Base-by-base conservation (phyloP, 140 eudicot species). In the Senecio squalidus region DNA sequence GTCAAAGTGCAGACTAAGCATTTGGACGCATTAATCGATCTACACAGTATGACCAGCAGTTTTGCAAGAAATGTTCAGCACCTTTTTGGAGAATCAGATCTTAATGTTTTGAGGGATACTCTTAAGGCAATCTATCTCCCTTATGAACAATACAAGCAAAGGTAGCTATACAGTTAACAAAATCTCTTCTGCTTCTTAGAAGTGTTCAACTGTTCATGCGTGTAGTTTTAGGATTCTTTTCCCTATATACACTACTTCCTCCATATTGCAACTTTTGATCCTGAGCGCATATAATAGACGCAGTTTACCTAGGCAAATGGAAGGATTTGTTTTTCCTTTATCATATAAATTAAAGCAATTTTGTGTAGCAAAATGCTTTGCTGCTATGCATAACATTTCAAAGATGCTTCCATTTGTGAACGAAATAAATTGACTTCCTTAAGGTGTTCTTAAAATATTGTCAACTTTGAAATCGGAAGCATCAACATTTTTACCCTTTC, bases 1-100 rank as follows among this genome's bases (percentile, higher is more conserved):
- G 82, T 81, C 72, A 87, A 84, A 74, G 78, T 92, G 64, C 95
- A 91, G 57, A 72, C 86, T 4, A 86, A 79, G 78, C 98, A 91
- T 74, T 70, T 91, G 25, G 92, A 91, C 17, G 96, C 92, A 29
- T 77, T 91, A 68, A 83, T 87, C 41, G 96, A 86, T 33, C 68
- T 92, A 41, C 98, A 92, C 78, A 92, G 77, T 34, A 74, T 75
- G 80, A 92, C 98, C 0, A 83, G 85, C 61, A 87, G 92, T 71
- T 92, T 92, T 75, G 93, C 96, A 9, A 79, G 93, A 78, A 87
- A 92, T 58, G 74, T 92, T 7, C 98, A 87, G 40, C 98, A 87
- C 69, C 83, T 92, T 46, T 92, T 92, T 74, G 79, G 95, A 17
- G 96, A 92, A 60, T 77, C 98, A 2, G 89, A 92, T 68, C 74